A percentile compares a stretch with the other conserved stretches of the same genome.
phyloP scores from a whole-genome alignment of 2,329 filamentous ascomycete genomes.

The Diaporthe eres region DNA sequence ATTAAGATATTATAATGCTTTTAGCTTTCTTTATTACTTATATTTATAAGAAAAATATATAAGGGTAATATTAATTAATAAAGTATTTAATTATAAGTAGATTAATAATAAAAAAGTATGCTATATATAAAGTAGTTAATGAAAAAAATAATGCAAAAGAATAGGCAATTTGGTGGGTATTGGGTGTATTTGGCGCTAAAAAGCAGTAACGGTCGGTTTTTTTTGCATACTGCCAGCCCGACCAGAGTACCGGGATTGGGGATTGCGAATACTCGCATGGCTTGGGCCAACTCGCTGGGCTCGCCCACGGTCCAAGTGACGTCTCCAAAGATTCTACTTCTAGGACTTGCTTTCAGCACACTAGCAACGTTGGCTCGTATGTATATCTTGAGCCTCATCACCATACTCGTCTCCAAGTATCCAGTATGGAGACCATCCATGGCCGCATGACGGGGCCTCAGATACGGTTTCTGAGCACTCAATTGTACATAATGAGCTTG shows the following conservation, averaged over 20 bases:
- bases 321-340: neutral
- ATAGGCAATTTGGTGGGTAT: no score
- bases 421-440: neutral
- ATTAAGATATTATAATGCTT: no score
- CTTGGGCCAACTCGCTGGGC: neutral
- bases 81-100: no score
- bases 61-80: no score
- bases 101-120: no score
- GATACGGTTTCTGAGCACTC: neutral
- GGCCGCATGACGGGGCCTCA: neutral
- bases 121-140: no score
- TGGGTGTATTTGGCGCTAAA: no score
- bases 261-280: neutral
- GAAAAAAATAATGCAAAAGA: no score
- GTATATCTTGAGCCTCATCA: neutral
- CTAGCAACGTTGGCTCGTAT: neutral
- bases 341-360: neutral
- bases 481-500: neutral
- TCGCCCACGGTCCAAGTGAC: neutral
- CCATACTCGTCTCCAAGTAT: neutral
- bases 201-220: no score
- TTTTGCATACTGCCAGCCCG: neutral
- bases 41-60: no score
- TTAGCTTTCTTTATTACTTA: no score
- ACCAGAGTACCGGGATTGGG: neutral